Percentiles rank a stretch among this genome's conserved stretches.
Evolutionary conservation across 2,329 filamentous ascomycete species (phyloP).

Genomic region (Hymenoscyphus fructigenus): DNA sequence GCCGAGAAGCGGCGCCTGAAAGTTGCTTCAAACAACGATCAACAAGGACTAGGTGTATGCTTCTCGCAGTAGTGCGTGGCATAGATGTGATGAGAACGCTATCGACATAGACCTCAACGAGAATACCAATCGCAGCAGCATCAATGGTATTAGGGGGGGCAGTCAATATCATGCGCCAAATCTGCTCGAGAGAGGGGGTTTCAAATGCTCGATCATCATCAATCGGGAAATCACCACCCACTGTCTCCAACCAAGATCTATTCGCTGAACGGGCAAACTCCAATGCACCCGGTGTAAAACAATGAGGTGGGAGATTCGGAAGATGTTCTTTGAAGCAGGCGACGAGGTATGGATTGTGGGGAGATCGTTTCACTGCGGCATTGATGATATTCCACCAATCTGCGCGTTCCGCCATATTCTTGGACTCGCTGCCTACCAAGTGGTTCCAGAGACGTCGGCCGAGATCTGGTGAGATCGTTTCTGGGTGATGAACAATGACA

Average conservation of each 20-base stretch:
- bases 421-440: conserved; percentile 64
- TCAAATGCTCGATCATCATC: conserved; percentile 53
- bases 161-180: conserved; percentile 81
- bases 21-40: conserved; percentile 72
- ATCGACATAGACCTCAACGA: conserved; percentile 73
- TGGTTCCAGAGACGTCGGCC: conserved; percentile 69
- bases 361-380: conserved; percentile 43
- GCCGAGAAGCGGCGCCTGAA: conserved; percentile 57
- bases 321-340: conserved; percentile 57
- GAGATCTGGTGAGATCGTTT: conserved; percentile 60
- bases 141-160: conserved; percentile 66
- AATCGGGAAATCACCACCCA: conserved; percentile 46
- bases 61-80: conserved; percentile 50
- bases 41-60: conserved; percentile 68
- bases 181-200: conserved; percentile 60
- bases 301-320: conserved; percentile 54
- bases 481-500: conserved; percentile 61
- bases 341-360: conserved; percentile 55
- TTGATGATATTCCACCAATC: conserved; percentile 69
- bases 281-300: conserved; percentile 61
- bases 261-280: conserved; percentile 60
- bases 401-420: conserved; percentile 60
- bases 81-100: conserved; percentile 51
- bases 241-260: conserved; percentile 47
- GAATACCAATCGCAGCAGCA: conserved; percentile 63